Evolutionary conservation across 2,329 filamentous ascomycete genomes (phyloP).

Genomic region (Anthostomella pinea): DNA sequence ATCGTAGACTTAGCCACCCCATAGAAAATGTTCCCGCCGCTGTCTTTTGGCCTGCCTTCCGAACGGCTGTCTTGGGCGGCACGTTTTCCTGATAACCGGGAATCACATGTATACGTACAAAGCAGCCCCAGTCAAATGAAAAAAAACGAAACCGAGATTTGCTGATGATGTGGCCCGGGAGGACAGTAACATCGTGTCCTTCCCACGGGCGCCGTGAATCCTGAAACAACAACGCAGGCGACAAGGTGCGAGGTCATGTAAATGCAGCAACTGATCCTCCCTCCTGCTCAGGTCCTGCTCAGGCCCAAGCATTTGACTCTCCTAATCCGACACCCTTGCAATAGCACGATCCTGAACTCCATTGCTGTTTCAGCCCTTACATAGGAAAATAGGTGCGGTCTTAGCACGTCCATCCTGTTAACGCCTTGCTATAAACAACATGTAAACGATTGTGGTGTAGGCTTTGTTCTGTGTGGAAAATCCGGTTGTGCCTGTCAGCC

Average conservation of each 20-base stretch:
- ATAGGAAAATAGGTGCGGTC: constrained; percentile 25
- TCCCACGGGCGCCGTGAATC: no score
- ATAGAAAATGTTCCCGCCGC: background rate
- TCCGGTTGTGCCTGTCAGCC: constrained; percentile 8
- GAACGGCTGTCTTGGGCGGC: no score
- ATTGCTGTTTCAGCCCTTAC: constrained; percentile 19
- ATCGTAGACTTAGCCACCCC: background rate
- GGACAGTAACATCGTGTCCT: background rate
- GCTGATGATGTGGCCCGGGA: no score
- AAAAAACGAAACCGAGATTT: no score
- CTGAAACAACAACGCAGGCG: constrained; percentile 8
- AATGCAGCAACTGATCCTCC: constrained; percentile 20
- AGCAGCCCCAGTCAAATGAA: no score
- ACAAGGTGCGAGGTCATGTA: constrained; percentile 13
- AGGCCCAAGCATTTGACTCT: no score
- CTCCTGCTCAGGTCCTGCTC: constrained; percentile 5
- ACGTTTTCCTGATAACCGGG: no score
- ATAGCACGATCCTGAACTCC: constrained; percentile 20
- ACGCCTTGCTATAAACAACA: constrained; percentile 26
- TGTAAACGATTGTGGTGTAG: constrained; percentile 4
- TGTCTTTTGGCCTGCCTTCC: background rate
- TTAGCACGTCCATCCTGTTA: constrained; percentile 19
- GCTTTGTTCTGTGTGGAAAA: constrained; percentile 4
- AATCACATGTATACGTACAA: no score
- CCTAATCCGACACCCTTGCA: constrained; percentile 8